phyloP scores from a whole-genome alignment of 257 asterid genomes.

The Nicotiana noctiflora region DNA sequence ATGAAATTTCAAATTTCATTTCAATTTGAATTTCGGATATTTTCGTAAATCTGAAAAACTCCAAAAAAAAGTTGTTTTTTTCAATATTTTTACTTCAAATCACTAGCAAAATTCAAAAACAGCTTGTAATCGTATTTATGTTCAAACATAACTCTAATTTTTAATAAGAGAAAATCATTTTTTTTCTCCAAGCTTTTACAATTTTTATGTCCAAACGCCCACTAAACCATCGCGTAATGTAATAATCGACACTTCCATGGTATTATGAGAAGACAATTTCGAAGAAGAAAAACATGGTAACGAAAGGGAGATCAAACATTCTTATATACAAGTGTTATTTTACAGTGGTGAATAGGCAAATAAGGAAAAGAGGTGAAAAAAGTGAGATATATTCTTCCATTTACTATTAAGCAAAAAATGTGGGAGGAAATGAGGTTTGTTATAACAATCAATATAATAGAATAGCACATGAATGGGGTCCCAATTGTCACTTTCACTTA shows the following conservation, averaged over 20 bases:
- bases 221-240: background rate
- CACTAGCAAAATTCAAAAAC: too few species aligned
- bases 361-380: background rate
- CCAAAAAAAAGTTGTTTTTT: too few species aligned
- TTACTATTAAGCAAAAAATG: background rate
- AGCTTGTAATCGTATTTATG: too few species aligned
- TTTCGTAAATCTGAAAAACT: too few species aligned
- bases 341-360: background rate
- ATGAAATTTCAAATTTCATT: too few species aligned
- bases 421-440: background rate
- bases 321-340: too few species aligned
- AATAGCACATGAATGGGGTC: constrained; percentile 23
- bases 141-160: too few species aligned
- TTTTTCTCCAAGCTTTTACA: too few species aligned
- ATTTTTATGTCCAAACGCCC: too few species aligned
- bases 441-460: constrained; percentile 2
- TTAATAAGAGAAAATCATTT: too few species aligned
- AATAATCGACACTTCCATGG: background rate
- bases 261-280: background rate
- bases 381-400: background rate
- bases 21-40: too few species aligned
- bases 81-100: too few species aligned
- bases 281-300: background rate
- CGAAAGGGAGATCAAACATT: background rate
- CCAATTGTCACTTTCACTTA: constrained; percentile 6